Evolutionary conservation across 108 stramenopile species (phyloP), one percentile per base, ranked within the genome.

Genomic region (Bacterosira constricta): DNA sequence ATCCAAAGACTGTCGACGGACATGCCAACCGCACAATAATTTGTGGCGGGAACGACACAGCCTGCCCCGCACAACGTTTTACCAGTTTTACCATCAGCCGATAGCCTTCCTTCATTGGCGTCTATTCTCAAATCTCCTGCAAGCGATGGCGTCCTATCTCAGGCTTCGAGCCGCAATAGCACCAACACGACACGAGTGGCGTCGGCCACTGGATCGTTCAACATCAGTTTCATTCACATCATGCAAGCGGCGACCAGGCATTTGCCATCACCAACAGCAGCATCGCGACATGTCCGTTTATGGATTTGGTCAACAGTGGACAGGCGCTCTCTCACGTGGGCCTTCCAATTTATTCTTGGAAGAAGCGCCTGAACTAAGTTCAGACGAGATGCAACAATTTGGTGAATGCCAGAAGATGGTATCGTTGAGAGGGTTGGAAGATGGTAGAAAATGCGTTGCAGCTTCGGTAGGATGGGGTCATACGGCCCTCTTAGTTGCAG

Each of bases 391-490:
- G 31, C 54, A 38, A 7, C 71, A 58, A 64, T 69, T 51, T 44
- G 61, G 66, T 26, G 65, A 56, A 12, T 41, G 7, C 2, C 66
- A 64, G 69, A 56, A 21, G 11, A 31, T 75, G 80, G 51, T 61
- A 26, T n/a, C 57, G 31, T 38, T 71, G 66, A 5, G 42, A 44
- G 38, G 63, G 13, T 18, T 54, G 31, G 50, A 47, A 11, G 42
- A 73, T 38, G 73, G 74, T 26, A 38, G 12, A 26, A 46, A 78
- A 39, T 79, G 88, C 21, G 63, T 79, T 38, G 61, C 77, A 3
- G 87, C 75, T 1, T 56, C 84, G 12, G 85, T 76, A 3, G 93
- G 93, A 32, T 94, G 93, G 93, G 93, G 93, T 3, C 83, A 79
- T 46, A 84, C 90, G 6, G 90, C 87, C 12, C 21, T 94, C 18